phyloP scores from a whole-genome alignment of 176 grass and related monocot species.

The Oryza officinalis region DNA sequence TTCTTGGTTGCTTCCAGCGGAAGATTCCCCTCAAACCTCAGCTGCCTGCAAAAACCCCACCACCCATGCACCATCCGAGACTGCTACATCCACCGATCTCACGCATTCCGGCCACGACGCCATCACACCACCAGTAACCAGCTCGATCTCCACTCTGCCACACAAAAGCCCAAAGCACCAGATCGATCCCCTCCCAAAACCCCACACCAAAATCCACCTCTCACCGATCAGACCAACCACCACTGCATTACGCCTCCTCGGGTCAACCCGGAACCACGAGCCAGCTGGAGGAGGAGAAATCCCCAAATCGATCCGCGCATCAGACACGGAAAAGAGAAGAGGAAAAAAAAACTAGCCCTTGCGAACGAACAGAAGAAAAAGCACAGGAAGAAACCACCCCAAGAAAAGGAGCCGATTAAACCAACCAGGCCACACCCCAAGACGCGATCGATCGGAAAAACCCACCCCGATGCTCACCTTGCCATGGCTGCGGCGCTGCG shows the following conservation, averaged over 20 bases:
- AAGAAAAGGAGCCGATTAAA: not conserved
- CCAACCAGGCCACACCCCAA: not conserved
- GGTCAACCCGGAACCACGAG: not conserved
- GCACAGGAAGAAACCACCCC: not conserved
- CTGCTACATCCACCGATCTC: not conserved
- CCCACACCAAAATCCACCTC: not conserved
- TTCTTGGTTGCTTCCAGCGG: constrained; percentile 24
- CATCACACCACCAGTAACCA: not conserved
- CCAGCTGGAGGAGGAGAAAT: too few species aligned
- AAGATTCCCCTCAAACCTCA: not conserved
- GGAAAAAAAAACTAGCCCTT: not conserved
- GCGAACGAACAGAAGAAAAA: not conserved
- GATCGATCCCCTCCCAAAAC: not conserved
- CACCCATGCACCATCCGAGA: not conserved
- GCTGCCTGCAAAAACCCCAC: not conserved
- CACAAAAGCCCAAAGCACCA: not conserved
- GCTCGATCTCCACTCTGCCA: not conserved
- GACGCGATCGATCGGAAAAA: not conserved
- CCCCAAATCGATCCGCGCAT: not conserved
- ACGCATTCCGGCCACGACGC: not conserved
- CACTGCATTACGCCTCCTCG: not conserved
- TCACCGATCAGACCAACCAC: not conserved
- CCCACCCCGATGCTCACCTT: constrained; percentile 18
- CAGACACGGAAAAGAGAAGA: not conserved
- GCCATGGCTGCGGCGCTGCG: constrained; percentile 25